Conservation (phyloP, 2,329 filamentous ascomycete species). For the Pezicula rhizophila region DNA sequence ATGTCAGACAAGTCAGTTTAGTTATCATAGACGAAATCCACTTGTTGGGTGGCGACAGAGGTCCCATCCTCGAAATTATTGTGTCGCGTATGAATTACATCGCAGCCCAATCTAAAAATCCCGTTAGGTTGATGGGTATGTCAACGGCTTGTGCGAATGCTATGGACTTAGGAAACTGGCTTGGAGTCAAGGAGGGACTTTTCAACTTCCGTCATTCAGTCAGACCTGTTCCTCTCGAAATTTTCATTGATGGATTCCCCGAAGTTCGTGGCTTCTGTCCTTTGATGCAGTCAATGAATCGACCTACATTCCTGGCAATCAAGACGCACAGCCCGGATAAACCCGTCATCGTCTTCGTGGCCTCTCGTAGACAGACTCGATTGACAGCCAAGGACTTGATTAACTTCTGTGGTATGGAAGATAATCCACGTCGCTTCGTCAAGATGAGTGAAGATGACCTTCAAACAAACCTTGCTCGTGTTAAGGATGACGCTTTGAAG, state of each 20-base stretch:
- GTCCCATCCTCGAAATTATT: conserved; percentile 97
- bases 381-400: conserved; percentile 94
- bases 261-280: conserved; percentile 94
- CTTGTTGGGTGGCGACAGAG: conserved; percentile 89
- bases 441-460: conserved; percentile 93
- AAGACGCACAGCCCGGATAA: conserved; percentile 95
- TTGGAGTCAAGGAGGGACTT: conserved; percentile 89
- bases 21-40: conserved; percentile 99
- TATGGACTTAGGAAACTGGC: conserved; percentile 88
- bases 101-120: conserved; percentile 82
- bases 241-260: conserved; percentile 96
- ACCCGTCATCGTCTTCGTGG: conserved; percentile 96
- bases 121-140: conserved; percentile 93
- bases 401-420: conserved; percentile 97
- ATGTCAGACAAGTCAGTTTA: conserved; percentile 88
- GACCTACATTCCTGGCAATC: conserved; percentile 91
- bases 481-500: conserved; percentile 87
- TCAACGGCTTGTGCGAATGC: conserved; percentile 97
- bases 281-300: conserved; percentile 98
- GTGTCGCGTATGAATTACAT: conserved; percentile 97
- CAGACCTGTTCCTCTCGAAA: conserved; percentile 88
- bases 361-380: conserved; percentile 88
- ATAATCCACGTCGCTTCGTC: conserved; percentile 89
- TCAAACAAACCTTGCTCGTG: conserved; percentile 75
- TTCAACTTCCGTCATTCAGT: conserved; percentile 99